These are phyloP conservation scores for Malassezia brasiliensis DNA, from an alignment of 1,284 basidiomycete species.

Conservation along the genomic window DNA sequence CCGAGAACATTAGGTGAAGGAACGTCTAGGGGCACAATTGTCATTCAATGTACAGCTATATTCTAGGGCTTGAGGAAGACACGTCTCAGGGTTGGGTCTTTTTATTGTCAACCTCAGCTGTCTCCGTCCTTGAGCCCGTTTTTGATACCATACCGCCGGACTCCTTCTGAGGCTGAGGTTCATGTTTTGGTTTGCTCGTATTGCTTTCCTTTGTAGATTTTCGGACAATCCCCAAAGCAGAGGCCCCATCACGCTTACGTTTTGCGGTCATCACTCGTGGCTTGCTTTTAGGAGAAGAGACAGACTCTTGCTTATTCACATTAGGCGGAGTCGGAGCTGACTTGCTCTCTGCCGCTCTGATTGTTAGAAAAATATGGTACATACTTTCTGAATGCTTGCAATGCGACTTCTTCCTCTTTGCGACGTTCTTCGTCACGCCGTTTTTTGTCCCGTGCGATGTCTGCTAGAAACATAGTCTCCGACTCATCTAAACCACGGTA, in stretches of 20 bases:
- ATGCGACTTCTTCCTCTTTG: constrained; percentile 20
- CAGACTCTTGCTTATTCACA: background rate
- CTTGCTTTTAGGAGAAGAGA: constrained; percentile 1
- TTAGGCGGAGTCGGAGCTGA: background rate
- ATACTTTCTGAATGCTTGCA: constrained; percentile 28
- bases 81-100: too few species aligned
- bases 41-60: too few species aligned
- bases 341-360: constrained; percentile 8
- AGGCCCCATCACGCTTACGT: constrained; percentile 9
- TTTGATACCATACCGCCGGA: too few species aligned
- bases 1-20: too few species aligned
- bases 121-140: too few species aligned
- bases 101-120: too few species aligned
- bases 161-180: too few species aligned
- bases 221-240: constrained; percentile 13
- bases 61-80: too few species aligned
- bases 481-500: constrained; percentile 42
- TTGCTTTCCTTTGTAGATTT: background rate
- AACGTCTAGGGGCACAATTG: too few species aligned
- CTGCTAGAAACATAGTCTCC: constrained; percentile 33
- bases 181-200: too few species aligned
- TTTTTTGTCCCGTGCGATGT: constrained; percentile 21
- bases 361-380: background rate
- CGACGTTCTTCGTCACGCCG: constrained; percentile 17
- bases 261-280: constrained; percentile 1